phyloP scores from a whole-genome alignment of 306 rosid species.

The Pterocarpus santalinus region DNA sequence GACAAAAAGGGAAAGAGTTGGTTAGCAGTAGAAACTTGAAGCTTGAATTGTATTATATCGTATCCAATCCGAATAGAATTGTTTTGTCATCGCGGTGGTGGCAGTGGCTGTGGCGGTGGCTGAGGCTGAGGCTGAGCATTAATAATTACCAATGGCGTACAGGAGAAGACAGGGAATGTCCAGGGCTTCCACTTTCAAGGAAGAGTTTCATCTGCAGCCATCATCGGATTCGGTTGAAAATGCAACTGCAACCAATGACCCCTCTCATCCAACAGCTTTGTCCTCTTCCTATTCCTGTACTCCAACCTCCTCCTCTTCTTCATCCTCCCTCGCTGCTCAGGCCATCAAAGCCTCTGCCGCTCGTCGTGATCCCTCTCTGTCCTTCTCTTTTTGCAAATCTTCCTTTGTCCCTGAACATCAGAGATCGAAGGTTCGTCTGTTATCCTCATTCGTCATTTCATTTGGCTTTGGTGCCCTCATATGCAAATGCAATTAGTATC shows the following conservation, averaged over 20 bases:
- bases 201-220: conserved; percentile 55
- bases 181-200: conserved; percentile 79
- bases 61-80: neutral
- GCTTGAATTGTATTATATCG: neutral
- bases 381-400: conserved; percentile 44
- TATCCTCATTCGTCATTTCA: neutral
- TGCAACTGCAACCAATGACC: neutral
- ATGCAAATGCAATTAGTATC: no score
- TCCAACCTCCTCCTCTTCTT: conserved; percentile 38
- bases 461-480: no score
- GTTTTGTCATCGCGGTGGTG: conserved; percentile 2
- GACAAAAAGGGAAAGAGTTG: conserved; percentile 24
- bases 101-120: conserved; percentile 18
- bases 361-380: conserved; percentile 62
- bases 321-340: conserved; percentile 77
- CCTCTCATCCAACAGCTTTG: conserved; percentile 16
- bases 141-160: conserved; percentile 68
- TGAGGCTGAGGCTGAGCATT: conserved; percentile 11
- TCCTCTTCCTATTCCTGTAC: conserved; percentile 47
- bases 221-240: conserved; percentile 13
- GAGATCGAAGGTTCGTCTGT: conserved; percentile 62
- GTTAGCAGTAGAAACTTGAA: conserved; percentile 32
- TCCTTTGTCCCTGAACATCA: conserved; percentile 44
- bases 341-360: conserved; percentile 81
- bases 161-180: conserved; percentile 81